A percentile compares a stretch with the other conserved stretches of the same genome.
Evolutionary conservation across 176 grass and related monocot species (phyloP).

Genomic region (Chloris gayana): DNA sequence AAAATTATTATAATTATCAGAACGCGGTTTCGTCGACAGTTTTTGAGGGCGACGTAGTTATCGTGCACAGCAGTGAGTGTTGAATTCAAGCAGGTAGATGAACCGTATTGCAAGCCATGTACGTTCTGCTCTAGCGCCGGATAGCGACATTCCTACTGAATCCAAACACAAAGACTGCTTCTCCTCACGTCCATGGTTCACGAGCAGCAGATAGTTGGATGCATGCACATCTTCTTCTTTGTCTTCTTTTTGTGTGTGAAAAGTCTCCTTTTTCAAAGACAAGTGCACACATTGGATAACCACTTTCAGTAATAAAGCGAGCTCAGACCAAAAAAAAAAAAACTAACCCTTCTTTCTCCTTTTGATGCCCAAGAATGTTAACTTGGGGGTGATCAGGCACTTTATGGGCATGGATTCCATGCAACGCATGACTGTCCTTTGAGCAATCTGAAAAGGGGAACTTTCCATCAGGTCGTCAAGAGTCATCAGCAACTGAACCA

Average conservation of each 20-base stretch:
- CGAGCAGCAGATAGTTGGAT: constrained; percentile 5
- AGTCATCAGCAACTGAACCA: background rate
- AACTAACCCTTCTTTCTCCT: too few species aligned
- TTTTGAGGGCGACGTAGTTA: background rate
- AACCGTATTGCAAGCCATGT: background rate
- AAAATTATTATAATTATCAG: too few species aligned
- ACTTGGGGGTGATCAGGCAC: too few species aligned
- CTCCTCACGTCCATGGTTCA: background rate
- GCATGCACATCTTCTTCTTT: background rate
- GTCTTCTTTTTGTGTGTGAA: too few species aligned
- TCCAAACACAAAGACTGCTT: background rate
- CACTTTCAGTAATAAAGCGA: too few species aligned
- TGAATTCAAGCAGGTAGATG: too few species aligned
- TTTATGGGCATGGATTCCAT: too few species aligned
- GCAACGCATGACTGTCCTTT: too few species aligned
- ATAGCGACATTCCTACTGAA: background rate
- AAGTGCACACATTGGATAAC: too few species aligned
- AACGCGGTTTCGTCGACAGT: background rate
- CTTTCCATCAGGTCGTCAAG: background rate
- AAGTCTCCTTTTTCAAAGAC: too few species aligned
- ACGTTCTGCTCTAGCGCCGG: background rate
- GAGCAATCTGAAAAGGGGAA: background rate
- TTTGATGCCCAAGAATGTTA: too few species aligned
- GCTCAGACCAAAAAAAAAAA: too few species aligned
- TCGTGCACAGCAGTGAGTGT: constrained; percentile 5